phyloP scores from a whole-genome alignment of 257 asterid species.

The Marsdenia floribunda region DNA sequence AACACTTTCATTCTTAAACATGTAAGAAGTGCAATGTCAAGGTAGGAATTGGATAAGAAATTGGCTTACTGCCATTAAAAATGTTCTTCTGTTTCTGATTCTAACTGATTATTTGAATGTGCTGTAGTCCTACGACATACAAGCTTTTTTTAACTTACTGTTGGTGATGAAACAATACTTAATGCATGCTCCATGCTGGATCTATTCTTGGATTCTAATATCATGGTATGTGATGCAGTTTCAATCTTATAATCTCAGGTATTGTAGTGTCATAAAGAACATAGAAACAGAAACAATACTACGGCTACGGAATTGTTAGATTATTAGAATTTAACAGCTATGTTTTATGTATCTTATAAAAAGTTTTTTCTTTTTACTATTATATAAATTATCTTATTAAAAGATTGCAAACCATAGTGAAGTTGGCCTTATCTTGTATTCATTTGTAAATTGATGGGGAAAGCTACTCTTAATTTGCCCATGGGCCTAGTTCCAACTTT shows the following conservation, averaged over 20 bases:
- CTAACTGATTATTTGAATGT: background rate
- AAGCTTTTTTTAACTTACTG: background rate
- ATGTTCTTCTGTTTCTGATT: background rate
- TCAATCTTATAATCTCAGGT: background rate
- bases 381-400: no score
- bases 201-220: background rate
- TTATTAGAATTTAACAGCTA: background rate
- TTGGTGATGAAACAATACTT: background rate
- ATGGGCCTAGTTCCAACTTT: no score
- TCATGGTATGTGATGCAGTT: background rate
- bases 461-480: background rate
- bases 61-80: background rate
- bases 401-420: no score
- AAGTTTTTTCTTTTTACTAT: no score
- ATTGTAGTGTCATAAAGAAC: background rate
- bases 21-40: background rate
- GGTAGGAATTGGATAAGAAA: background rate
- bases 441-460: background rate
- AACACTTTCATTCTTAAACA: background rate
- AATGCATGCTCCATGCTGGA: background rate
- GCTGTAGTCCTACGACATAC: background rate
- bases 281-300: background rate
- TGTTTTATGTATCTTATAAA: background rate
- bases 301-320: background rate
- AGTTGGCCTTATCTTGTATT: no score